A percentile compares a stretch with the other conserved stretches of the same genome.
Conservation (phyloP, 768 basidiomycete genomes). For the Boletus vinaceobasis region DNA sequence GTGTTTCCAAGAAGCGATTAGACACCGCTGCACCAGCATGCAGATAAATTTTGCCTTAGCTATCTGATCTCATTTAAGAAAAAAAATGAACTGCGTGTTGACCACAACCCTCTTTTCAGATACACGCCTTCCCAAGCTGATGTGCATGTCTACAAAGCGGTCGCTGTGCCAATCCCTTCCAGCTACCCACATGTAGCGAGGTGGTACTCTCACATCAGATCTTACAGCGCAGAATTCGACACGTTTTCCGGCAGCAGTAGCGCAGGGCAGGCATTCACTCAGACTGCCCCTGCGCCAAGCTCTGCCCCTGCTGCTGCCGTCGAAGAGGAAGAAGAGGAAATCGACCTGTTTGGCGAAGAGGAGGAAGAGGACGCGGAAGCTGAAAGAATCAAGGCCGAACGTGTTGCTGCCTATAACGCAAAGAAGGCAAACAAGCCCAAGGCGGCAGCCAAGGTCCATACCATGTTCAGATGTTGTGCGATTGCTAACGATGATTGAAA, state of each 20-base stretch:
- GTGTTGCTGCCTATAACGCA: constrained; percentile 87
- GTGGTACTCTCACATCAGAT: constrained; percentile 95
- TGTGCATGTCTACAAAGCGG: constrained; percentile 84
- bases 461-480: constrained; percentile 1
- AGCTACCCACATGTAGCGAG: constrained; percentile 71
- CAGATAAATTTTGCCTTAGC: constrained; percentile 71
- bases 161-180: constrained; percentile 63
- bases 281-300: constrained; percentile 40
- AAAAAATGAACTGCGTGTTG: constrained; percentile 3
- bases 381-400: constrained; percentile 85
- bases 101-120: constrained; percentile 38
- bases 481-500: constrained; percentile 9
- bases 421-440: constrained; percentile 94
- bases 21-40: constrained; percentile 81
- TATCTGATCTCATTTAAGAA: constrained; percentile 49
- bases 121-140: constrained; percentile 93
- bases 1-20: constrained; percentile 95
- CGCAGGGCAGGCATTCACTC: constrained; percentile 71
- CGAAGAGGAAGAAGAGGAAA: constrained; percentile 62
- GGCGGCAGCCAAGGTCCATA: constrained; percentile 75
- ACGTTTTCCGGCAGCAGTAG: constrained; percentile 83
- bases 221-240: constrained; percentile 74
- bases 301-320: constrained; percentile 44
- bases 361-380: constrained; percentile 84
- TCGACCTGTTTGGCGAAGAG: constrained; percentile 86